Conservation (phyloP, 2,329 filamentous ascomycete genomes). For the Penicillium thymicola region DNA sequence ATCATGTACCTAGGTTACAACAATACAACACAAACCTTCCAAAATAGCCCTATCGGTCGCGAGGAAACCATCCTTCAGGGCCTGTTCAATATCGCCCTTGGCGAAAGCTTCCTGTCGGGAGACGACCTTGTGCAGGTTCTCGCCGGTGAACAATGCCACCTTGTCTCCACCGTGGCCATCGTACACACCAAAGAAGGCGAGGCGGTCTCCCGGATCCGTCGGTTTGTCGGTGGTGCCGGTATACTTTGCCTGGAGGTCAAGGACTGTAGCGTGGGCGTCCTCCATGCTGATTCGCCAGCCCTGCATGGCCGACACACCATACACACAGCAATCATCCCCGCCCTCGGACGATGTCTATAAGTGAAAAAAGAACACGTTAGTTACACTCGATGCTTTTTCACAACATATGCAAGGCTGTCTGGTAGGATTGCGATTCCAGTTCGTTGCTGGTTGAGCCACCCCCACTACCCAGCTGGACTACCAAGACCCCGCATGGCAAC, state of each 20-base stretch:
- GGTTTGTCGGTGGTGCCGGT: constrained; percentile 51
- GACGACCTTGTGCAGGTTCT: constrained; percentile 90
- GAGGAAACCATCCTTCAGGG: constrained; percentile 93
- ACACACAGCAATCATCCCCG: constrained; percentile 88
- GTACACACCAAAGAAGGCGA: constrained; percentile 97
- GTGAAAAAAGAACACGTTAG: constrained; percentile 1
- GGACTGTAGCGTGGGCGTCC: constrained; percentile 84
- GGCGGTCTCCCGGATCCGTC: constrained; percentile 65
- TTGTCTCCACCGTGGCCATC: constrained; percentile 97
- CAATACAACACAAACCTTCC: constrained; percentile 63
- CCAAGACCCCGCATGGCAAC: constrained; percentile 7
- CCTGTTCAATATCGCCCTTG: constrained; percentile 86
- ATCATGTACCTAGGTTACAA: neutral
- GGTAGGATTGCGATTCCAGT: neutral
- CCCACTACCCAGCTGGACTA: constrained; percentile 6
- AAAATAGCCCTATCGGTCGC: constrained; percentile 94
- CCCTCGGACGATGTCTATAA: constrained; percentile 78
- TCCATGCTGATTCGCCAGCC: constrained; percentile 99
- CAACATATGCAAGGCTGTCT: neutral
- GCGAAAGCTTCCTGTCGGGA: constrained; percentile 93
- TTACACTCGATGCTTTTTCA: neutral
- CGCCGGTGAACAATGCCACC: constrained; percentile 87
- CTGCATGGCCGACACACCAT: constrained; percentile 97
- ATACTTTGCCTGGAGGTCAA: constrained; percentile 72
- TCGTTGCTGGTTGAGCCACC: neutral